phyloP scores from a whole-genome alignment of 2,329 filamentous ascomycete genomes.

The Alternaria conjuncta region DNA sequence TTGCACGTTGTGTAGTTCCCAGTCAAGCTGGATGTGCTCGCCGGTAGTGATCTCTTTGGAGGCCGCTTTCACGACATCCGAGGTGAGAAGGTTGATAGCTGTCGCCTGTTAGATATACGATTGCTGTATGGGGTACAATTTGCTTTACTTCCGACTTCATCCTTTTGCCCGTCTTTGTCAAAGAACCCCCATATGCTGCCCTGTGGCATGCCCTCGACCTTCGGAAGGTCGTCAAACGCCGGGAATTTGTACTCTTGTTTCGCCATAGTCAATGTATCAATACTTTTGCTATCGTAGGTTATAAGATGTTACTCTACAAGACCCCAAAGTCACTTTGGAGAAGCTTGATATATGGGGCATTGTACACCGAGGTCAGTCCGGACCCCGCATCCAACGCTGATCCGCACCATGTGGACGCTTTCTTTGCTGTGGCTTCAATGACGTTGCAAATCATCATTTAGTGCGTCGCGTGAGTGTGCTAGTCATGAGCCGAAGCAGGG shows the following conservation, averaged over 20 bases:
- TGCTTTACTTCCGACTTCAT: constrained; percentile 60
- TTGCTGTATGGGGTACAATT: neutral
- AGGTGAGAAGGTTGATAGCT: constrained; percentile 55
- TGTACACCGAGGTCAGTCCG: neutral
- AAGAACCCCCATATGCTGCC: constrained; percentile 45
- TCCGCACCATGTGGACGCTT: neutral
- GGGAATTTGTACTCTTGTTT: constrained; percentile 31
- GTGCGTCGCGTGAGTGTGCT: neutral
- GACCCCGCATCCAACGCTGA: constrained; percentile 3
- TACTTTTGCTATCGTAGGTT: neutral
- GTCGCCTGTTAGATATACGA: constrained; percentile 26
- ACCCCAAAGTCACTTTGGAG: neutral
- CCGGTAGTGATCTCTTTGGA: constrained; percentile 60
- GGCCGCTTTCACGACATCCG: constrained; percentile 59
- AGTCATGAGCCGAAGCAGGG: neutral
- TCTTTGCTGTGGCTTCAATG: neutral
- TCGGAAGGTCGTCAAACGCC: constrained; percentile 42
- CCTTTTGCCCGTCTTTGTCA: constrained; percentile 49
- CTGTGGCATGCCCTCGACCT: constrained; percentile 41
- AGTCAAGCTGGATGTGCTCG: constrained; percentile 59
- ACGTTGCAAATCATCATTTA: constrained; percentile 1
- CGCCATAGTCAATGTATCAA: neutral
- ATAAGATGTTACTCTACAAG: neutral
- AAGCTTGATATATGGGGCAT: neutral
- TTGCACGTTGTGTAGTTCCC: constrained; percentile 64